Conservation (phyloP, 164 flowering plant genomes). For the Kingdonia uniflora region DNA sequence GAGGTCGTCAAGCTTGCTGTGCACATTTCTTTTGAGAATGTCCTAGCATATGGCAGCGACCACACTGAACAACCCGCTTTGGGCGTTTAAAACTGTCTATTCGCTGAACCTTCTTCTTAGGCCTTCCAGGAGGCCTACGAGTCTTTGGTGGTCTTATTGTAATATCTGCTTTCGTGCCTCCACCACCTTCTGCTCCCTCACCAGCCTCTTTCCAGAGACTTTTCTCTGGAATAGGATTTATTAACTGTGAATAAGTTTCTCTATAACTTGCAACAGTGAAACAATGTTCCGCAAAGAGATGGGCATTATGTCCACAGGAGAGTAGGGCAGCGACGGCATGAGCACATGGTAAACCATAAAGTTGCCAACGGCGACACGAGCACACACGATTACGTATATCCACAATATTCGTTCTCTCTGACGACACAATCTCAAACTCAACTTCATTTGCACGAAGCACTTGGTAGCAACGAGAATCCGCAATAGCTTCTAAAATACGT, state of each 20-base stretch:
- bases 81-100: slow-evolving; percentile 62
- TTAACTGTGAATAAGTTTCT: slow-evolving; percentile 39
- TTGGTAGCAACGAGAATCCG: slow-evolving; percentile 49
- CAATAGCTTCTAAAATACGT: slow-evolving; percentile 40
- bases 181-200: slow-evolving; percentile 68
- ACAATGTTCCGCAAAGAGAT: slow-evolving; percentile 46
- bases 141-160: slow-evolving; percentile 77
- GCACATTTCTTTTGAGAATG: slow-evolving; percentile 88
- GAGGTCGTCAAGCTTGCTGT: slow-evolving; percentile 19
- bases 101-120: slow-evolving; percentile 80
- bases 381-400: slow-evolving; percentile 48
- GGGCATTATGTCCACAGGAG: slow-evolving; percentile 59
- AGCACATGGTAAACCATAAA: slow-evolving; percentile 93
- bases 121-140: slow-evolving; percentile 94
- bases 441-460: slow-evolving; percentile 64
- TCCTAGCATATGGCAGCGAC: slow-evolving; percentile 86
- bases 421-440: slow-evolving; percentile 84
- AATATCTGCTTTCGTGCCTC: slow-evolving; percentile 53
- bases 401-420: slow-evolving; percentile 61
- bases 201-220: slow-evolving; percentile 60
- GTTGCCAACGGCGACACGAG: slow-evolving; percentile 93
- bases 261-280: slow-evolving; percentile 42
- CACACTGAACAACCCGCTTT: slow-evolving; percentile 85
- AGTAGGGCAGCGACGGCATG: slow-evolving; percentile 96
- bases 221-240: slow-evolving; percentile 43